Conservation (phyloP, 2,329 filamentous ascomycete genomes). For the Myotisia sp. region DNA sequence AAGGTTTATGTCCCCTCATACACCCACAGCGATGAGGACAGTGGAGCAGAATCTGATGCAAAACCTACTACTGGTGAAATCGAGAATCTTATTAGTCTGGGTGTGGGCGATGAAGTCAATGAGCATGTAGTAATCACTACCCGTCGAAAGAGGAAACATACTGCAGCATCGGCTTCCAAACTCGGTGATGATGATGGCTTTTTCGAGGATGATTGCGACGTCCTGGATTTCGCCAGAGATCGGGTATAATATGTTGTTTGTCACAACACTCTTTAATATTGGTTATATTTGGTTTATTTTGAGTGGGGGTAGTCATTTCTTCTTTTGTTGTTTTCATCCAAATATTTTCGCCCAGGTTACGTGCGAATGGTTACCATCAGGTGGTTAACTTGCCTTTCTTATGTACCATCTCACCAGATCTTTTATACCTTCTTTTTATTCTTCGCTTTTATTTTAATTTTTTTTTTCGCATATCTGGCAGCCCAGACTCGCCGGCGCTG, state of each 20-base stretch:
- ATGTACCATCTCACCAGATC: too few relatives aligned
- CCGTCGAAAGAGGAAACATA: slow-evolving; percentile 43
- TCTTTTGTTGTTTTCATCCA: too few relatives aligned
- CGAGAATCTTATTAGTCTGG: slow-evolving; percentile 38
- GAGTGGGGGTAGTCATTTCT: too few relatives aligned
- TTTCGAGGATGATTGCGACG: slow-evolving; percentile 85
- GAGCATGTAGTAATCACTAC: slow-evolving; percentile 76
- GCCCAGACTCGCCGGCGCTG: too few relatives aligned
- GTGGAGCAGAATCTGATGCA: slow-evolving; percentile 22
- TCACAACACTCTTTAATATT: too few relatives aligned
- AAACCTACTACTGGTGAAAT: slow-evolving; percentile 23
- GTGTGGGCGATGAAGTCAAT: slow-evolving; percentile 42
- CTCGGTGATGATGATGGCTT: slow-evolving; percentile 47
- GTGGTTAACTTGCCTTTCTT: too few relatives aligned
- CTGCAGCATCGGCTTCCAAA: slow-evolving; percentile 28
- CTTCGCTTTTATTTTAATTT: too few relatives aligned
- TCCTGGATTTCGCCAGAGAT: slow-evolving; percentile 66
- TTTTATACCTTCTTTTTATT: too few relatives aligned
- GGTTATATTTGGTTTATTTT: too few relatives aligned
- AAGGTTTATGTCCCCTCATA: slow-evolving; percentile 33
- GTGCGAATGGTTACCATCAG: too few relatives aligned
- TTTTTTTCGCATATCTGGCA: too few relatives aligned
- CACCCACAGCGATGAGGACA: slow-evolving; percentile 26
- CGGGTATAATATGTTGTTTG: slow-evolving; percentile 32
- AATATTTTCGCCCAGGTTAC: too few relatives aligned